Percentiles rank a stretch among this genome's conserved stretches.
phyloP scores from a whole-genome alignment of 805 yeast genomes.

The Candida palmyrensis region DNA sequence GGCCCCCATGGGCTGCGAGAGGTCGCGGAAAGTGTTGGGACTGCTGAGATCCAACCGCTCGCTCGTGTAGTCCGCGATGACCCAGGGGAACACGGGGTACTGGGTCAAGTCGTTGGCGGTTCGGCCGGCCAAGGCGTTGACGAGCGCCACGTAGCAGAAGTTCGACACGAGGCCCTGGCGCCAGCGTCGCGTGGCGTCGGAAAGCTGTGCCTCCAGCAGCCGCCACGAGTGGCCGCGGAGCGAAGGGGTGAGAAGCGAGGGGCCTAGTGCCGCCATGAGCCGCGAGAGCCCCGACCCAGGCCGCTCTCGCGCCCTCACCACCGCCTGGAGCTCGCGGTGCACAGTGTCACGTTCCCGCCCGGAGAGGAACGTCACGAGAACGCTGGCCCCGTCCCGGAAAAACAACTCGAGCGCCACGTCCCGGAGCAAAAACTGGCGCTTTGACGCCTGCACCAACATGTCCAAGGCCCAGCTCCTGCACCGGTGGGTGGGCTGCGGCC shows the following conservation, averaged over 20 bases:
- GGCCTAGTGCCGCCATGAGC: conserved; percentile 6
- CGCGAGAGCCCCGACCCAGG: not conserved
- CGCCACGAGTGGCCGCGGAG: too few relatives aligned
- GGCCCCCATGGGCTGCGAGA: conserved; percentile 90
- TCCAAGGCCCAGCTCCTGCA: conserved; percentile 57
- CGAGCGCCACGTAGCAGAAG: conserved; percentile 72
- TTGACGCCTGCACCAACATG: conserved; percentile 59
- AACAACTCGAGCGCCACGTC: conserved; percentile 80
- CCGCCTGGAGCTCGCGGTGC: conserved; percentile 24
- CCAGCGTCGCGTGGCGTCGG: conserved; percentile 67
- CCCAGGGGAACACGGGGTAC: conserved; percentile 92
- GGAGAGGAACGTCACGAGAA: conserved; percentile 59
- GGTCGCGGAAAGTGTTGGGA: conserved; percentile 62
- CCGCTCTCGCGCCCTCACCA: not conserved
- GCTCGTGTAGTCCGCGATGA: conserved; percentile 75
- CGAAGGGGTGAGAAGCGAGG: conserved; percentile 28
- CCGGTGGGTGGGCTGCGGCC: conserved; percentile 31
- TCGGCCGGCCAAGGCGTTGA: conserved; percentile 83
- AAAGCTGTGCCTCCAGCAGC: conserved; percentile 13
- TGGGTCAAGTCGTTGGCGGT: conserved; percentile 87
- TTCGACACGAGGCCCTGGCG: conserved; percentile 72
- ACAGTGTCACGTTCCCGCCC: conserved; percentile 52
- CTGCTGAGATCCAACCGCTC: conserved; percentile 60
- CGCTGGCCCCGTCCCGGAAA: conserved; percentile 67
- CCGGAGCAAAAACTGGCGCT: conserved; percentile 68